Evolutionary conservation across 257 asterid species (phyloP).

Genomic region (Solanum peruvianum): DNA sequence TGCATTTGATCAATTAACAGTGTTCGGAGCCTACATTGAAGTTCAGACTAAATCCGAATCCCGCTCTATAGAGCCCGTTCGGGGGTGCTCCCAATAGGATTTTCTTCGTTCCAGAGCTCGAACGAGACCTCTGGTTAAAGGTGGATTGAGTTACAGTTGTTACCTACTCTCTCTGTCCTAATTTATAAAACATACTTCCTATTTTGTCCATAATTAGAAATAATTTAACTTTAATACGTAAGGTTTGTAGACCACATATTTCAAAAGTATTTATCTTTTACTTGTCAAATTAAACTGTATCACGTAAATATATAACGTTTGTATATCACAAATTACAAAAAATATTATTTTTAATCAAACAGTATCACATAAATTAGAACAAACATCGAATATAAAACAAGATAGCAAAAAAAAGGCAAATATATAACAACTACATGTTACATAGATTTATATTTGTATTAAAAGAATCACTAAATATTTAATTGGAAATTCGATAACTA

Average conservation of each 20-base stretch:
- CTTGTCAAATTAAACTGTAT: neutral
- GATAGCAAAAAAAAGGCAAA: neutral
- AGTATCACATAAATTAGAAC: neutral
- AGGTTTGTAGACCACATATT: neutral
- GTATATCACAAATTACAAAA: no score
- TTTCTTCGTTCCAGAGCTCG: no score
- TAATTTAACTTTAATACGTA: neutral
- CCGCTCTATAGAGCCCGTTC: no score
- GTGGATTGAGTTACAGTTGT: neutral
- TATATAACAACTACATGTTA: neutral
- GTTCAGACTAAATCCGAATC: no score
- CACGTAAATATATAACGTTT: no score
- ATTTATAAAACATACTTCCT: neutral
- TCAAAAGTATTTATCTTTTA: neutral
- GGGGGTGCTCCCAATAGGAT: no score
- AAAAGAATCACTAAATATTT: rapidly evolving
- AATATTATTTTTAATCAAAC: no score
- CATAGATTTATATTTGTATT: neutral
- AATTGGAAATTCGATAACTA: neutral
- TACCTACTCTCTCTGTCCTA: neutral
- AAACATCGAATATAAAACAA: no score
- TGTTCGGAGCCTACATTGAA: no score
- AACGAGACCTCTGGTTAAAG: no score
- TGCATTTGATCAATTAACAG: neutral
- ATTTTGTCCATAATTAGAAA: neutral